phyloP scores from a whole-genome alignment of 768 basidiomycete species.

The Macrolepiota fuliginosa region DNA sequence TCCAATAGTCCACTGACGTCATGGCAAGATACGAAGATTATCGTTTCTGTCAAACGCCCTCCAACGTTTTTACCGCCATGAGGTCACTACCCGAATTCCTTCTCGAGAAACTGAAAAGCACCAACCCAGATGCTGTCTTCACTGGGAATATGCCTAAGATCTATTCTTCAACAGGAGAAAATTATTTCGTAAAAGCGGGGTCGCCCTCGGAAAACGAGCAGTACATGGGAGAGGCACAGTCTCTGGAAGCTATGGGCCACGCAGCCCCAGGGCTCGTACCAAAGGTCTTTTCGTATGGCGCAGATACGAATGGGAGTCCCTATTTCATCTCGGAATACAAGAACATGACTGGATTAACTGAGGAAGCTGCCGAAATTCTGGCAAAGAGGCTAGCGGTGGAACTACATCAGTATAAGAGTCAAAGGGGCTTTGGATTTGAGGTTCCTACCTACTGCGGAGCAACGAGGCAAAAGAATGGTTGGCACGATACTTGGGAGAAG shows the following conservation, averaged over 20 bases:
- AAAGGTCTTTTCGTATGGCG: constrained; percentile 47
- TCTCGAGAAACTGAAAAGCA: constrained; percentile 31
- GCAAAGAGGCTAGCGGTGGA: constrained; percentile 66
- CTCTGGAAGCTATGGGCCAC: constrained; percentile 55
- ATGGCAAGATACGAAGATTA: background rate
- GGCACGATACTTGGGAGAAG: constrained; percentile 69
- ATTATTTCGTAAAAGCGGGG: constrained; percentile 67
- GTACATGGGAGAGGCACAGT: constrained; percentile 65
- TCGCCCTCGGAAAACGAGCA: constrained; percentile 54
- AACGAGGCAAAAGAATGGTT: constrained; percentile 69
- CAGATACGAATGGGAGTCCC: constrained; percentile 40
- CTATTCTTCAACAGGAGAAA: constrained; percentile 51
- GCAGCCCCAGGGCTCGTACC: constrained; percentile 75
- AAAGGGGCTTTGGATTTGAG: constrained; percentile 63
- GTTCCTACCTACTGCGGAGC: constrained; percentile 78
- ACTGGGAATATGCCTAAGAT: constrained; percentile 43
- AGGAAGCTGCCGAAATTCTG: constrained; percentile 43
- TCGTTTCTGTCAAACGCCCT: no score
- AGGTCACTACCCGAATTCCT: background rate
- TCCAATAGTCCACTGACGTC: constrained; percentile 2
- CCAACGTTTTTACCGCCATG: background rate
- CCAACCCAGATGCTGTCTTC: constrained; percentile 54
- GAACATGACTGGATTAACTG: constrained; percentile 46
- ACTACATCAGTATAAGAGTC: constrained; percentile 55
- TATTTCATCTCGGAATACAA: constrained; percentile 79